These are phyloP conservation scores for Seminavis robusta DNA, from an alignment of 108 stramenopile genomes.

Conservation along the genomic window DNA sequence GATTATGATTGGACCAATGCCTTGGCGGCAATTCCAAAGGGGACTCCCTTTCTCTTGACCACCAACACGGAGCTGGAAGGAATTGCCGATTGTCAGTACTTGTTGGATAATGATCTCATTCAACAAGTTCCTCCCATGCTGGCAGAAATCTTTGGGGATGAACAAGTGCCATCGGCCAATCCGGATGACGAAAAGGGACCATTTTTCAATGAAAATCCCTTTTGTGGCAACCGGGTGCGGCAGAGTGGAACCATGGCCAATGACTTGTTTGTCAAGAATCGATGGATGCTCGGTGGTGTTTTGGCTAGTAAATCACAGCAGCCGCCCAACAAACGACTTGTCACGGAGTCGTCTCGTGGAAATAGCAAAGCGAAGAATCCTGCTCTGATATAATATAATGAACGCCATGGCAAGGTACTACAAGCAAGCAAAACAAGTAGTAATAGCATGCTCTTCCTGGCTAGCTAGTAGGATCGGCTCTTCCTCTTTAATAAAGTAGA, in stretches of 20 bases:
- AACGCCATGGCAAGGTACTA: too few species aligned
- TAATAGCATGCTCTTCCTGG: too few species aligned
- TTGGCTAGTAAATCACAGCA: conserved; percentile 18
- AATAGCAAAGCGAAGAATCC: conserved; percentile 45
- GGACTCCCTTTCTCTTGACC: conserved; percentile 72
- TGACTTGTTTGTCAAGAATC: conserved; percentile 84
- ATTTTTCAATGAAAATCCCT: conserved; percentile 81
- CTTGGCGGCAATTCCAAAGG: conserved; percentile 26
- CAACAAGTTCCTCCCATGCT: conserved; percentile 29
- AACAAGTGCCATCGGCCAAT: conserved; percentile 15
- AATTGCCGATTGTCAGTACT: conserved; percentile 63
- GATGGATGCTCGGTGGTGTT: conserved; percentile 80
- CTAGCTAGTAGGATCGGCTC: too few species aligned
- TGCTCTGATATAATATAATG: conserved; percentile 43
- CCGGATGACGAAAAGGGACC: conserved; percentile 5
- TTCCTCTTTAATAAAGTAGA: too few species aligned
- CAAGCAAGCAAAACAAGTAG: too few species aligned
- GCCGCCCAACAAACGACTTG: not conserved
- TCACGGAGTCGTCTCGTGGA: not conserved
- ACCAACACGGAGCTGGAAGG: conserved; percentile 90
- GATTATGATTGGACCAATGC: conserved; percentile 81
- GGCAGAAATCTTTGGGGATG: conserved; percentile 23
- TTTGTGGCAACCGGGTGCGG: conserved; percentile 67
- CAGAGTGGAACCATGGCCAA: conserved; percentile 91
- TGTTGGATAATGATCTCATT: conserved; percentile 57